A percentile compares a stretch with the other conserved stretches of the same genome.
Conservation (phyloP, 192 early-diverging fungal species). For the Phycomyces blakesleeanus region DNA sequence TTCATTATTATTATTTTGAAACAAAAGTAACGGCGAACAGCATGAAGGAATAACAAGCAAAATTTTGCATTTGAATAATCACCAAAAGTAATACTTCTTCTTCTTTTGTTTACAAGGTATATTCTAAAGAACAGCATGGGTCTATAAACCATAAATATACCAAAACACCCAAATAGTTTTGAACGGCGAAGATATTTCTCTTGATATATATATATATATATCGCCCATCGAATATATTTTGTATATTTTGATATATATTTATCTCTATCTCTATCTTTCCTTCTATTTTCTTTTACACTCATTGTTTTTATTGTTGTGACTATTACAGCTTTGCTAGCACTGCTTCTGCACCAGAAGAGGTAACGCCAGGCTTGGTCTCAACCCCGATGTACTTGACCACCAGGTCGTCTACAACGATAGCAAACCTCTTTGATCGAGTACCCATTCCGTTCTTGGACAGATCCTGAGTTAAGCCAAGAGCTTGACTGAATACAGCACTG, state of each 20-base stretch:
- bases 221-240: no score
- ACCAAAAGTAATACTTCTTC: no score
- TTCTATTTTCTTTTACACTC: not conserved
- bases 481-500: constrained; percentile 60
- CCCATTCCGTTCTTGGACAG: constrained; percentile 62
- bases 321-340: constrained; percentile 56
- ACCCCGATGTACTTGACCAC: constrained; percentile 73
- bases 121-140: no score
- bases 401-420: constrained; percentile 67
- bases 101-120: no score
- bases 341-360: constrained; percentile 49
- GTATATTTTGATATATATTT: not conserved
- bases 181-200: no score
- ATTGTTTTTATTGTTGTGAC: not conserved
- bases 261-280: not conserved
- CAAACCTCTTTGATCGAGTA: constrained; percentile 67
- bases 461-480: constrained; percentile 65
- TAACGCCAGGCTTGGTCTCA: constrained; percentile 48
- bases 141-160: no score
- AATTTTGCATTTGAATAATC: no score
- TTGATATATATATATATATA: no score
- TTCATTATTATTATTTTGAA: no score
- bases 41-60: no score
- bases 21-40: no score
- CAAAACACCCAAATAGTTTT: no score